Base-by-base conservation (phyloP, 176 grass and related monocot species). In the Oryza coarctata region DNA sequence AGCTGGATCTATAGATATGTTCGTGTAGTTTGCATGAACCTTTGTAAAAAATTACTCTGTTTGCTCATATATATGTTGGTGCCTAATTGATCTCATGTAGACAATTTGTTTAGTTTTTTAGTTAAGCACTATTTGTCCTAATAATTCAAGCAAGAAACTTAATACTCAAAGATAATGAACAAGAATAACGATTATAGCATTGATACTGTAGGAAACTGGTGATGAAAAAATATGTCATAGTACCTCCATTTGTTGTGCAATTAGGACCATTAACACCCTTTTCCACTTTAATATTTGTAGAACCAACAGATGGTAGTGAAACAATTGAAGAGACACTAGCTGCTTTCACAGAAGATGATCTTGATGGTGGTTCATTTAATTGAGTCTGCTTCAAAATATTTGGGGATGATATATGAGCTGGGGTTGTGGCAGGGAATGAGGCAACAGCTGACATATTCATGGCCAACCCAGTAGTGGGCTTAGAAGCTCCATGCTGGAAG, bases 171-270 rank as follows among this genome's bases (percentile, higher is more conserved):
- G 26, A 13, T 31, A 43, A 64, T 7, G 36, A 65, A 28, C 26
- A 33, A 2, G 9, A 34, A 14, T n/a, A 74, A 63, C 36, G 14
- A 2, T 61, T 33, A n/a, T 55, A 69, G 5, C 36, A 41, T 68
- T n/a, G 34, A 45, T 61, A 69, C 15, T 63, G 65, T 44, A 67
- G 67, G 39, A 20, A 79, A 66, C 20, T 26, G 47, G 20, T 80
- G 41, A 63, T 28, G 71, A 34, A 58, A 83, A 55, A 67, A 75
- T 63, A 80, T 40, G 47, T 41, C 23, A 86, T 25, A 60, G 22
- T 88, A 88, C 88, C 86, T 91, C 38, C 73, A 40, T 39, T 61
- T 63, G 91, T 79, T 83, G 58, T 22, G 76, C 73, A 20, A 84
- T 80, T 76, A 77, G 79, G 25, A 75, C 71, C 71, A 72, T 78